A percentile compares a stretch with the other conserved stretches of the same genome.
These are phyloP conservation scores for Petrea volubilis DNA, from an alignment of 257 asterid genomes.

Conservation along the genomic window DNA sequence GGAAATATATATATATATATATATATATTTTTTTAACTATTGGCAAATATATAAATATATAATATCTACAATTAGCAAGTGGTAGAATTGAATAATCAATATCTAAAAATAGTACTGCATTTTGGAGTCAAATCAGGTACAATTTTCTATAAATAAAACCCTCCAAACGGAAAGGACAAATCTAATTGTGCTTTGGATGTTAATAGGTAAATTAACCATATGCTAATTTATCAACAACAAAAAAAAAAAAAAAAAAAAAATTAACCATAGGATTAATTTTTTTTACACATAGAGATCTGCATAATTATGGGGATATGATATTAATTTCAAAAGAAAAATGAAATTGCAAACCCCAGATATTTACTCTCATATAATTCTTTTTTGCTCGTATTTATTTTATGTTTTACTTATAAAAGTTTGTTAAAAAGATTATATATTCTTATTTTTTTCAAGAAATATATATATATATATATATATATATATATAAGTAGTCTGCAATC, in stretches of 20 bases:
- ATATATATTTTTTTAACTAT: neutral
- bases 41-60: neutral
- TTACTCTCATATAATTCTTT: too few species aligned
- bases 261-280: neutral
- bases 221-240: neutral
- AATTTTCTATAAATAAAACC: neutral
- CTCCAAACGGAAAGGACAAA: constrained; percentile 12
- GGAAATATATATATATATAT: neutral
- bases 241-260: too few species aligned
- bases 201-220: too few species aligned
- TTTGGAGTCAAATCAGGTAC: neutral
- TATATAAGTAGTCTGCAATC: too few species aligned
- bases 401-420: too few species aligned
- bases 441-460: too few species aligned
- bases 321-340: neutral
- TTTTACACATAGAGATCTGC: neutral
- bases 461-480: too few species aligned
- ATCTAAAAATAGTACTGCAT: constrained; percentile 3
- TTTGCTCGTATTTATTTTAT: too few species aligned
- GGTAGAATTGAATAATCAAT: constrained; percentile 5
- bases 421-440: too few species aligned
- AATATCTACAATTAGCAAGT: constrained; percentile 14
- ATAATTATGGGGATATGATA: neutral
- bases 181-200: too few species aligned
- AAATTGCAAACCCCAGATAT: neutral